Percentiles rank a stretch among this genome's conserved stretches.
These are phyloP conservation scores for Oryza glumipatula DNA, from an alignment of 176 grass and related monocot species.

Conservation along the genomic window DNA sequence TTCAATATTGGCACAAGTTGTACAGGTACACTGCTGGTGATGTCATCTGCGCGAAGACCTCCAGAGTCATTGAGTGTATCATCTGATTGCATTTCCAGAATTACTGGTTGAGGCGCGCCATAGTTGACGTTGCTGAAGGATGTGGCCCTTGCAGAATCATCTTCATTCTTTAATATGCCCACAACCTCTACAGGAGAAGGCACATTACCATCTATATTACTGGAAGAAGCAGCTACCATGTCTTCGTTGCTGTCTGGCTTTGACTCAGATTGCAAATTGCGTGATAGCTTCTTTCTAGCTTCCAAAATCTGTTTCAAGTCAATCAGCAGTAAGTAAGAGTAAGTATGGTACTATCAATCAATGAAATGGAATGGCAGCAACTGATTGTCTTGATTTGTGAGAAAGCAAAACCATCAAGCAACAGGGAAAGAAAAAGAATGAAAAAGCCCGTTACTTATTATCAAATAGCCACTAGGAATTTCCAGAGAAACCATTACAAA, in stretches of 20 bases:
- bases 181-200: constrained; percentile 14
- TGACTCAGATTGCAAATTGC: constrained; percentile 44
- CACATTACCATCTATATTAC: constrained; percentile 26
- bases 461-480: not conserved
- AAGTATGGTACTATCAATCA: constrained; percentile 9
- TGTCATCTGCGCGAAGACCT: constrained; percentile 42
- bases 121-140: constrained; percentile 40
- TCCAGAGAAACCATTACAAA: not conserved
- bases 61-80: constrained; percentile 7
- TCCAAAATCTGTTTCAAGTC: constrained; percentile 63
- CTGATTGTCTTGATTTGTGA: not conserved
- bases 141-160: constrained; percentile 23
- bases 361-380: constrained; percentile 6
- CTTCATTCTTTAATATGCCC: constrained; percentile 31
- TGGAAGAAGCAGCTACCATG: constrained; percentile 11
- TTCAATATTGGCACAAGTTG: constrained; percentile 29
- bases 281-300: constrained; percentile 57
- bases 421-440: not conserved
- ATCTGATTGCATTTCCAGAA: constrained; percentile 10
- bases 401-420: constrained; percentile 28
- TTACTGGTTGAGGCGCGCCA: constrained; percentile 24
- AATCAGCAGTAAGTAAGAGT: constrained; percentile 34
- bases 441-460: not conserved
- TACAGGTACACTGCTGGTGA: constrained; percentile 36
- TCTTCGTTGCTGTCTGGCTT: constrained; percentile 46